Evolutionary conservation across 257 asterid genomes (phyloP).

Genomic region (Echites panduratus): DNA sequence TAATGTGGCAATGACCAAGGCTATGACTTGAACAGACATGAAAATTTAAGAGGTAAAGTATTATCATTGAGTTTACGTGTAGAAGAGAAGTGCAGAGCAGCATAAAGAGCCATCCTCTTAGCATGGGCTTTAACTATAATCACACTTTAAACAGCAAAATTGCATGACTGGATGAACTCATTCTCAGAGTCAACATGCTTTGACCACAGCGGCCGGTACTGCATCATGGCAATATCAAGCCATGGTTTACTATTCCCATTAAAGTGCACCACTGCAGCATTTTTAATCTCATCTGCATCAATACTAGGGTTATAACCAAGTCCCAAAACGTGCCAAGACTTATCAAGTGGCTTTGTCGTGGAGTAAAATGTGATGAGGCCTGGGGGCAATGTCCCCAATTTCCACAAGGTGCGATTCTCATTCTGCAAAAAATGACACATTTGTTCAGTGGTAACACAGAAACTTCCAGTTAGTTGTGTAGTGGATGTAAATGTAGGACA

Average conservation of each 20-base stretch:
- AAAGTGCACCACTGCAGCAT: constrained; percentile 41
- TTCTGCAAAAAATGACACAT: constrained; percentile 28
- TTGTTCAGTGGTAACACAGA: constrained; percentile 5
- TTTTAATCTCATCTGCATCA: constrained; percentile 33
- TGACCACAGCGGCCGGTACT: constrained; percentile 34
- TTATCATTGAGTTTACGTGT: constrained; percentile 35
- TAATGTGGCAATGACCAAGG: constrained; percentile 16
- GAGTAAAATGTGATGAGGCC: constrained; percentile 36
- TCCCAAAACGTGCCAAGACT: constrained; percentile 39
- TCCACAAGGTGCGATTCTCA: constrained; percentile 37
- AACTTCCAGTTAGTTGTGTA: not conserved
- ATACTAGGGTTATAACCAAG: constrained; percentile 39
- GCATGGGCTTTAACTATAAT: constrained; percentile 21
- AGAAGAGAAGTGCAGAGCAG: constrained; percentile 23
- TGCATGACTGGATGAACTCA: constrained; percentile 75
- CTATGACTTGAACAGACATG: constrained; percentile 22
- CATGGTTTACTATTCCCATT: constrained; percentile 44
- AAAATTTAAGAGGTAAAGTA: constrained; percentile 22
- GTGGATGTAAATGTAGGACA: not conserved
- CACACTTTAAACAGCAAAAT: constrained; percentile 53
- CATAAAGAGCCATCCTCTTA: constrained; percentile 18
- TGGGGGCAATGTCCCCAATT: constrained; percentile 37
- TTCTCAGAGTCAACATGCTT: constrained; percentile 49
- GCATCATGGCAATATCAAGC: constrained; percentile 38
- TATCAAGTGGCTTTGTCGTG: constrained; percentile 33